These are phyloP conservation scores for Backusella morwellensis DNA, from an alignment of 192 early-diverging fungal genomes.

Conservation along the genomic window DNA sequence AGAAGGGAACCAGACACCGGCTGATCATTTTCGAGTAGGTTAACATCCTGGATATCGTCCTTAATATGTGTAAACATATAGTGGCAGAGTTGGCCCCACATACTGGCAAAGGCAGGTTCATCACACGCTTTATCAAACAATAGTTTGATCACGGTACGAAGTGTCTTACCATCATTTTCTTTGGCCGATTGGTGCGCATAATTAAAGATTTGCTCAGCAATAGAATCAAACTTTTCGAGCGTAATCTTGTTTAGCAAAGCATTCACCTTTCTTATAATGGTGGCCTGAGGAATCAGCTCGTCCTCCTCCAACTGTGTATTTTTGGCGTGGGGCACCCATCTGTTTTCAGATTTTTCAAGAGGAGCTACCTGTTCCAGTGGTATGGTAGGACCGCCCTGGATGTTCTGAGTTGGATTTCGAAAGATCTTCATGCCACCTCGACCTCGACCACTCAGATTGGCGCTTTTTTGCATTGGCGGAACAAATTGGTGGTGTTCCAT, in stretches of 20 bases:
- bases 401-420: constrained; percentile 33
- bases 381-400: constrained; percentile 41
- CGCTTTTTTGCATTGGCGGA: constrained; percentile 14
- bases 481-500: constrained; percentile 21
- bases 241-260: constrained; percentile 96
- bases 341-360: constrained; percentile 76
- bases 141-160: constrained; percentile 81
- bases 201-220: constrained; percentile 81
- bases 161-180: constrained; percentile 66
- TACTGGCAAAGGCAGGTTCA: constrained; percentile 83
- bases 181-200: constrained; percentile 71
- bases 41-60: constrained; percentile 57
- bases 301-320: constrained; percentile 17
- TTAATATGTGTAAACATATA: constrained; percentile 67
- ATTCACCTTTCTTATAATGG: constrained; percentile 78
- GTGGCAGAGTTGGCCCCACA: constrained; percentile 89
- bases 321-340: constrained; percentile 63
- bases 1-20: constrained; percentile 56
- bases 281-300: constrained; percentile 44
- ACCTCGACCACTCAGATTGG: constrained; percentile 35
- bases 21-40: constrained; percentile 55
- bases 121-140: constrained; percentile 96
- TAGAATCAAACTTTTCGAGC: constrained; percentile 88
- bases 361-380: constrained; percentile 67
- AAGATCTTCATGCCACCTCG: constrained; percentile 31